Base-by-base conservation (phyloP, 352 stramenopile species). In the Pythium aristosporum region DNA sequence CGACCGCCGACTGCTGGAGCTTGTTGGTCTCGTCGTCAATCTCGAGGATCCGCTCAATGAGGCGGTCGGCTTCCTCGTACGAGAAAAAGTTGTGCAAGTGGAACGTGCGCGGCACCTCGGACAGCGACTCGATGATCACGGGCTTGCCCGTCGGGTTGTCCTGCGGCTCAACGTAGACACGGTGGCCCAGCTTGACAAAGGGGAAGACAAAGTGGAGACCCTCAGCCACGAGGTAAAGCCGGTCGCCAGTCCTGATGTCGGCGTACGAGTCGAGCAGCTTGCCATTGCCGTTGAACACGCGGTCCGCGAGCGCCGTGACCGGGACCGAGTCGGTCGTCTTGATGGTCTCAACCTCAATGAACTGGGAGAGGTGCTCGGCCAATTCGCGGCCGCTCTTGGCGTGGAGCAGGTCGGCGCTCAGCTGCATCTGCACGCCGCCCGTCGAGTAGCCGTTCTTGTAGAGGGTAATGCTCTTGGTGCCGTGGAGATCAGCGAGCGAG, bases 21-120 rank as follows among this genome's bases (percentile, higher is more conserved):
- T 91, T 88, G 67, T 92, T 91, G 51, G 61, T 46, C 47, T 92
- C 73, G 67, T 96, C 85, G 30, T 88, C 75, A 71, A 97, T 96
- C 59, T 85, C 76, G 23, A 93, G 53, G 42, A 88, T 94, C 63
- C 79, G 80, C 37, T 87, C 66, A 42, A 97, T 88, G 52, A 97
- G 69, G 12, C 75, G 73, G 54, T 96, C 82, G 10, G 88, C 85
- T 59, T 97, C 91, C 5, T 84, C 77, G 25, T 73, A 63, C 46
- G 73, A 85, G 63, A 97, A 94, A 54, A 97, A 97, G 52, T 96
- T 87, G 73, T 94, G 76, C 44, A 97, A 48, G 50, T 81, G 77
- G 71, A 96, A 96, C 46, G 91, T 88, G 21, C 89, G 80, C 15
- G 91, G 91, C 18, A 77, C 90, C 53, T 94, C 85, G 18, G 75